Conservation (phyloP, 1,284 basidiomycete genomes). For the Acaromyces ingoldii region DNA sequence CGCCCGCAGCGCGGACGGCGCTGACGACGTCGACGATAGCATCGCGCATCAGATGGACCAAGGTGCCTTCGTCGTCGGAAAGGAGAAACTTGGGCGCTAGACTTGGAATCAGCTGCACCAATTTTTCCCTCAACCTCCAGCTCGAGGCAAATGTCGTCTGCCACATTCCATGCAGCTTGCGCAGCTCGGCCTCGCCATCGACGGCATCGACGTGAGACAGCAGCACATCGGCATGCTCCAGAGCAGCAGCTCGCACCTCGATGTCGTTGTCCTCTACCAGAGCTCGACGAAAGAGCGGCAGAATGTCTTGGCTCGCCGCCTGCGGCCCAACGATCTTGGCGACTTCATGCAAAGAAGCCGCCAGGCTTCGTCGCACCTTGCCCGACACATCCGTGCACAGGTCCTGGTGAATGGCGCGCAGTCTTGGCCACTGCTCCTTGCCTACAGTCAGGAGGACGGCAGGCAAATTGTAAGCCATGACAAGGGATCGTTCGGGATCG, state of each 20-base stretch:
- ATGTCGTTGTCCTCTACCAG: slow-evolving; percentile 59
- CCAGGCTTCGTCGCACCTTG: slow-evolving; percentile 70
- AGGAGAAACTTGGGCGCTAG: slow-evolving; percentile 54
- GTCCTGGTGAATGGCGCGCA: slow-evolving; percentile 66
- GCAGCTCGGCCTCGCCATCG: slow-evolving; percentile 59
- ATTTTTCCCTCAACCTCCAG: slow-evolving; percentile 77
- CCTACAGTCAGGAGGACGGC: slow-evolving; percentile 76
- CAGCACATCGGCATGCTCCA: slow-evolving; percentile 53
- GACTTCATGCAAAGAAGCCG: slow-evolving; percentile 82
- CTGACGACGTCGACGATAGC: slow-evolving; percentile 75
- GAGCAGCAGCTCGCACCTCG: slow-evolving; percentile 60
- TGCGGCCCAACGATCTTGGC: slow-evolving; percentile 76
- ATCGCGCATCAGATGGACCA: slow-evolving; percentile 58
- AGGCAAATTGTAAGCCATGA: slow-evolving; percentile 91
- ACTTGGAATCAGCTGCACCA: slow-evolving; percentile 60
- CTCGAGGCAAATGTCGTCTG: slow-evolving; percentile 61
- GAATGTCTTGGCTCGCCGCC: slow-evolving; percentile 65
- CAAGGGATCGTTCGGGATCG: slow-evolving; percentile 70
- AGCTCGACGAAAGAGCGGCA: slow-evolving; percentile 62
- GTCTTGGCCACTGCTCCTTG: slow-evolving; percentile 66
- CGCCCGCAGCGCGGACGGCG: slow-evolving; percentile 74
- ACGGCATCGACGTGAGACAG: slow-evolving; percentile 59
- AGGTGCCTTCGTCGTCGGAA: slow-evolving; percentile 47
- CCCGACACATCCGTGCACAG: slow-evolving; percentile 59
- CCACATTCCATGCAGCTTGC: slow-evolving; percentile 63